Conservation (phyloP, 148 eudicot species). For the Vaccinium vitisidaea region DNA sequence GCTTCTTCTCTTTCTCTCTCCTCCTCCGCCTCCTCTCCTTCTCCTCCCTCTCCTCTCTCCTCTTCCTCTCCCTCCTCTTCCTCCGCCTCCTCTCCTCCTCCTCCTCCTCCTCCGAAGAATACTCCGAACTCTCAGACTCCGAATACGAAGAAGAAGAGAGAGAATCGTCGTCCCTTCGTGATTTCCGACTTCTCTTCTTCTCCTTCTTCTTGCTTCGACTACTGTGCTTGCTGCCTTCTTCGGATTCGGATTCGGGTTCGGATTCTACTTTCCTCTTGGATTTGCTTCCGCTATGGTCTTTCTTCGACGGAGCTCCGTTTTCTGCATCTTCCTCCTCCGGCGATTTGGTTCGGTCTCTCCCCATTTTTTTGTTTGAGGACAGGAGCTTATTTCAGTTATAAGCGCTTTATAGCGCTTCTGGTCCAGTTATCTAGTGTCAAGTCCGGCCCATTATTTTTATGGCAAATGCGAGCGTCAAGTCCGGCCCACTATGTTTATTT, state of each 20-base stretch:
- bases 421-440: no score
- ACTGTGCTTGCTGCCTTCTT: slow-evolving; percentile 28
- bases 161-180: slow-evolving; percentile 31
- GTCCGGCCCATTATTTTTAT: no score
- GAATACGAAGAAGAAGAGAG: slow-evolving; percentile 32
- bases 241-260: slow-evolving; percentile 31
- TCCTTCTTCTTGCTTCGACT: slow-evolving; percentile 26
- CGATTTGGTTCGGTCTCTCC: slow-evolving; percentile 21
- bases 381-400: background rate
- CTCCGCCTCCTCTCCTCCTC: slow-evolving; percentile 22
- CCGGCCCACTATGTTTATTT: no score
- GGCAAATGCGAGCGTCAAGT: no score
- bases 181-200: slow-evolving; percentile 28
- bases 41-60: slow-evolving; percentile 22
- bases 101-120: slow-evolving; percentile 30
- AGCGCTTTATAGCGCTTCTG: background rate
- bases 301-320: slow-evolving; percentile 22
- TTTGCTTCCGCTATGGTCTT: slow-evolving; percentile 21
- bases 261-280: slow-evolving; percentile 31
- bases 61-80: slow-evolving; percentile 15
- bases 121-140: slow-evolving; percentile 43
- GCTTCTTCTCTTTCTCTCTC: slow-evolving; percentile 17
- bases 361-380: slow-evolving; percentile 18
- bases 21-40: slow-evolving; percentile 21
- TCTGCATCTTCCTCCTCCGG: slow-evolving; percentile 20